A percentile compares a stretch with the other conserved stretches of the same genome.
Conservation (phyloP, 768 basidiomycete genomes). For the Cystofilobasidium bisporidii region DNA sequence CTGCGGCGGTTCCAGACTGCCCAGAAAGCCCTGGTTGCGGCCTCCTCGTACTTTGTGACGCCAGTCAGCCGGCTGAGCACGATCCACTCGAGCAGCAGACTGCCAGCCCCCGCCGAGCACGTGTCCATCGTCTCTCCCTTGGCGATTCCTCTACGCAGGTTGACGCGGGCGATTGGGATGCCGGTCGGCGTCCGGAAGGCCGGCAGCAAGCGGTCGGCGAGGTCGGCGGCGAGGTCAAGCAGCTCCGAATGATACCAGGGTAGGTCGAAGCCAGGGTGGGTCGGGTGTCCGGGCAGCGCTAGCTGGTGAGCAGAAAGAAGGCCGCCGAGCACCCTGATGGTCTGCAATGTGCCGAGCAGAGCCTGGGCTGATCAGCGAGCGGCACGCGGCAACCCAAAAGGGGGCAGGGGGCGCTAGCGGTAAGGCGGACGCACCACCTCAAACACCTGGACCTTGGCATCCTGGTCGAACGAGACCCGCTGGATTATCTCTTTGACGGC, state of each 20-base stretch:
- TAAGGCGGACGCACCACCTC: slow-evolving; percentile 4
- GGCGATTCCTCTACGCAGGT: slow-evolving; percentile 67
- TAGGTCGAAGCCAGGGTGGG: slow-evolving; percentile 50
- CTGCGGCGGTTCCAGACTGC: slow-evolving; percentile 88
- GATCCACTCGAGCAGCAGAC: slow-evolving; percentile 87
- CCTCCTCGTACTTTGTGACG: slow-evolving; percentile 80
- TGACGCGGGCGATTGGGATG: slow-evolving; percentile 81
- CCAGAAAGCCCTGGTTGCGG: slow-evolving; percentile 80
- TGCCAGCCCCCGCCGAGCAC: slow-evolving; percentile 46
- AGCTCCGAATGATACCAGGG: slow-evolving; percentile 73
- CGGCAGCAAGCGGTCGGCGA: slow-evolving; percentile 74
- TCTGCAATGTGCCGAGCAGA: no score
- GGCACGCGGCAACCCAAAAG: no score
- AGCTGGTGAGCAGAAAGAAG: slow-evolving; percentile 46
- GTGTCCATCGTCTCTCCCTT: slow-evolving; percentile 72
- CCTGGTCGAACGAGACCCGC: slow-evolving; percentile 21
- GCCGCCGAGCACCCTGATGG: slow-evolving; percentile 85
- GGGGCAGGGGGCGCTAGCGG: no score
- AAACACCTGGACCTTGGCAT: slow-evolving; percentile 20
- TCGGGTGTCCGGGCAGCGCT: slow-evolving; percentile 48
- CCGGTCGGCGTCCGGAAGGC: slow-evolving; percentile 89
- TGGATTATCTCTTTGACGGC: slow-evolving; percentile 12
- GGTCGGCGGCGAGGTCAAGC: slow-evolving; percentile 69
- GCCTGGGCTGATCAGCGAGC: no score
- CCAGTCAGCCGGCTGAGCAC: slow-evolving; percentile 82